phyloP scores from a whole-genome alignment of 805 yeast genomes.

The Zygosaccharomyces siamensis region DNA sequence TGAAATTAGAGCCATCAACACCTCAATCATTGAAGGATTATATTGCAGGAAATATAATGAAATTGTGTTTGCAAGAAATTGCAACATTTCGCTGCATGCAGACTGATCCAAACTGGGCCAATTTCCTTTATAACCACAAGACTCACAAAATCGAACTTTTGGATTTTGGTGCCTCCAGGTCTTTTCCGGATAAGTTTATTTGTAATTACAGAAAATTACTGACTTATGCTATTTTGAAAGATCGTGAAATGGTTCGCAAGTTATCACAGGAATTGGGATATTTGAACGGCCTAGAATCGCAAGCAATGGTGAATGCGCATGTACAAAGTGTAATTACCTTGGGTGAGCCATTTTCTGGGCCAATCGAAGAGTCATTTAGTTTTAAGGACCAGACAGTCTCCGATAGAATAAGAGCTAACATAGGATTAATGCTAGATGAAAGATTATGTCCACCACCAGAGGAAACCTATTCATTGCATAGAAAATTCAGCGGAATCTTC shows the following conservation, averaged over 20 bases:
- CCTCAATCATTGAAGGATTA: conserved; percentile 66
- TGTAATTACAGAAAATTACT: conserved; percentile 63
- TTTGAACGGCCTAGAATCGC: conserved; percentile 85
- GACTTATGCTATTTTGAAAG: conserved; percentile 67
- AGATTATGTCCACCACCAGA: conserved; percentile 97
- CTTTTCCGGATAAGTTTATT: conserved; percentile 64
- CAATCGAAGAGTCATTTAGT: conserved; percentile 45
- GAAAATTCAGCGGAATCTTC: conserved; percentile 92
- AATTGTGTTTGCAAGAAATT: conserved; percentile 79
- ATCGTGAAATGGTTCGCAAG: conserved; percentile 56
- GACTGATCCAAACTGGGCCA: conserved; percentile 99
- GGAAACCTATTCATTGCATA: conserved; percentile 93
- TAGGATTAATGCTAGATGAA: conserved; percentile 84
- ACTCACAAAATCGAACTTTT: conserved; percentile 74
- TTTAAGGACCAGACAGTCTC: conserved; percentile 87
- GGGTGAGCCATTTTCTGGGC: conserved; percentile 84
- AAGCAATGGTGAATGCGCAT: conserved; percentile 86
- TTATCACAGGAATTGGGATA: conserved; percentile 76
- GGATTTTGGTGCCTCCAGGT: conserved; percentile 95
- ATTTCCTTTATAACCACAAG: conserved; percentile 74
- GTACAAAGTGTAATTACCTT: conserved; percentile 83
- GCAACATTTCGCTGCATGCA: conserved; percentile 88
- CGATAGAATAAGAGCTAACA: conserved; percentile 83
- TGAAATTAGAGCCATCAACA: conserved; percentile 59
- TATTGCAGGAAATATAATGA: conserved; percentile 83